A percentile compares a stretch with the other conserved stretches of the same genome.
Conservation (phyloP, 2,329 filamentous ascomycete species). For the Leptographium flavum region DNA sequence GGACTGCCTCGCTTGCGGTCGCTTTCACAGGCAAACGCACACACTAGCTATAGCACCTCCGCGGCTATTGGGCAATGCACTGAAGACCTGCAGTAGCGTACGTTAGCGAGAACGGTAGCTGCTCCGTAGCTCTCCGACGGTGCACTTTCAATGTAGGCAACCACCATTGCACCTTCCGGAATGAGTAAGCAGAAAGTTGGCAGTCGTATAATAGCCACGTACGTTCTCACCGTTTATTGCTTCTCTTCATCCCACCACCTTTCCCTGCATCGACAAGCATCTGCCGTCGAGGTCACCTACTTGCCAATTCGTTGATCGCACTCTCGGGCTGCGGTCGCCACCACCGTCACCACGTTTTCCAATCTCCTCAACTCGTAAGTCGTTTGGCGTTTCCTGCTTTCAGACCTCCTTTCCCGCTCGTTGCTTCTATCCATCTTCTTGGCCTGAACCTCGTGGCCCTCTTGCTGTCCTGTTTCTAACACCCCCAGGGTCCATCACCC, state of each 20-base stretch:
- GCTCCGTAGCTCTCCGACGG: neutral
- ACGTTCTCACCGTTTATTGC: neutral
- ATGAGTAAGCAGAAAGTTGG: too few relatives aligned
- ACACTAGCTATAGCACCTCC: too few relatives aligned
- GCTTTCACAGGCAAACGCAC: too few relatives aligned
- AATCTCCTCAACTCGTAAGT: conserved; percentile 93
- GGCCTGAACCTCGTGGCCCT: too few relatives aligned
- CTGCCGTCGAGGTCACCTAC: neutral
- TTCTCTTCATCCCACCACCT: neutral
- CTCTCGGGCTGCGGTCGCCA: conserved; percentile 40
- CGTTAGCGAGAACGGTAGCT: neutral
- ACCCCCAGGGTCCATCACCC: conserved; percentile 69
- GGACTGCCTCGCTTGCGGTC: too few relatives aligned
- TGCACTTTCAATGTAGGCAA: too few relatives aligned
- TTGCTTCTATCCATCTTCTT: too few relatives aligned
- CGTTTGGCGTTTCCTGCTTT: neutral
- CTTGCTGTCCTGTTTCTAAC: conserved; percentile 1
- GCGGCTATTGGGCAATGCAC: neutral
- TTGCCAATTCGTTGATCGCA: conserved; percentile 7
- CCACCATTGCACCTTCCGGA: too few relatives aligned
- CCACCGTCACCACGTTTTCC: conserved; percentile 88
- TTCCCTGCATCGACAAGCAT: neutral
- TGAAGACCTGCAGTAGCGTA: neutral
- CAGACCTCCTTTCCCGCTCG: too few relatives aligned
- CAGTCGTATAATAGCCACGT: neutral